Conservation (phyloP, 805 yeast species). For the Sungouiozyma intestinalis region DNA sequence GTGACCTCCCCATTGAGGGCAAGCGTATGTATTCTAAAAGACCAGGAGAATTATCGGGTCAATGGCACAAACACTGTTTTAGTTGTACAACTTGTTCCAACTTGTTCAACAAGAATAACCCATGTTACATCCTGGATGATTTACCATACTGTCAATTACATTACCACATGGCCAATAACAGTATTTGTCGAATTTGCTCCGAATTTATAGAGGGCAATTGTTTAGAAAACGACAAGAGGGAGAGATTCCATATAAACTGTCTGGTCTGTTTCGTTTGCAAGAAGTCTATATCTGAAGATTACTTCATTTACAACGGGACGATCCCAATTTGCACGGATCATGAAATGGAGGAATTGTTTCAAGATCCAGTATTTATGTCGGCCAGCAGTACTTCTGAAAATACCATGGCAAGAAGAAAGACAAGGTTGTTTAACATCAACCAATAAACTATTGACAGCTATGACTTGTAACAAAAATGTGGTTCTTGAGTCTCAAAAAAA, state of each 20-base stretch:
- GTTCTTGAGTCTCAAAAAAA: slow-evolving; percentile 14
- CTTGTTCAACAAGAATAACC: slow-evolving; percentile 48
- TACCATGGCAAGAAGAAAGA: slow-evolving; percentile 24
- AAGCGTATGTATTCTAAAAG: slow-evolving; percentile 78
- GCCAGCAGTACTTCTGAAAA: slow-evolving; percentile 6
- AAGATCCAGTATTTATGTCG: slow-evolving; percentile 1
- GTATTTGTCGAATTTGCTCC: slow-evolving; percentile 65
- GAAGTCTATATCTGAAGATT: slow-evolving; percentile 41
- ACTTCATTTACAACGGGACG: slow-evolving; percentile 27
- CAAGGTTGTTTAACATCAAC: slow-evolving; percentile 22
- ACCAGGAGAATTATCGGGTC: slow-evolving; percentile 61
- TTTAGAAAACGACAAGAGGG: slow-evolving; percentile 61
- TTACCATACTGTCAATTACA: slow-evolving; percentile 75
- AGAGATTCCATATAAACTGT: slow-evolving; percentile 70
- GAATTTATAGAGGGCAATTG: slow-evolving; percentile 85
- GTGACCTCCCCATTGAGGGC: slow-evolving; percentile 42
- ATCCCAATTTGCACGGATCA: slow-evolving; percentile 24
- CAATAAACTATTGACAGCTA: slow-evolving; percentile 20
- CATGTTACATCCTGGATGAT: slow-evolving; percentile 70
- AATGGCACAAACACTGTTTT: slow-evolving; percentile 93
- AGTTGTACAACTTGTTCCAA: slow-evolving; percentile 54
- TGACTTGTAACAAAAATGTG: slow-evolving; percentile 19
- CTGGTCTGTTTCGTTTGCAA: slow-evolving; percentile 58
- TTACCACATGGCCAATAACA: slow-evolving; percentile 62
- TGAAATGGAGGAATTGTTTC: slow-evolving; percentile 24